Evolutionary conservation across 176 grass and related monocot species (phyloP).

Genomic region (Cenchrus purpureus): DNA sequence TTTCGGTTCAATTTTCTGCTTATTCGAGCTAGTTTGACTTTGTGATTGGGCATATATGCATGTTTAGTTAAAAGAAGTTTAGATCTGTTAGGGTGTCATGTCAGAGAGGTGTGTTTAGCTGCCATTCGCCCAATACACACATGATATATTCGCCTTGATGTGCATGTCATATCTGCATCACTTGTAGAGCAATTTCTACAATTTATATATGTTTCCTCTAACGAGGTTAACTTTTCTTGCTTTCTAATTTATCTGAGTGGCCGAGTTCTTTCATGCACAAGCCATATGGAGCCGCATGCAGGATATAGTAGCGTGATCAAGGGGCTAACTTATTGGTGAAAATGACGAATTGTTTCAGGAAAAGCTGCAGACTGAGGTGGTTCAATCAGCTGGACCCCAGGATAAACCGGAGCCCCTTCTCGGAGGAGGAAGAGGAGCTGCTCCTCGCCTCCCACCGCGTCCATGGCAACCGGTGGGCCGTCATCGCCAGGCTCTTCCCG

Average conservation of each 20-base stretch:
- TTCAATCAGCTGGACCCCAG: constrained; percentile 94
- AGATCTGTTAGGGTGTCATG: constrained; percentile 65
- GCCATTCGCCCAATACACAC: constrained; percentile 7
- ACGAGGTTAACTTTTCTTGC: constrained; percentile 42
- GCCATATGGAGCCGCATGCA: constrained; percentile 29
- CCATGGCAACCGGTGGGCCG: constrained; percentile 88
- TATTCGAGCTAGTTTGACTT: constrained; percentile 30
- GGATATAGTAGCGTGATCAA: constrained; percentile 15
- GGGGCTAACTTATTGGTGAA: constrained; percentile 12
- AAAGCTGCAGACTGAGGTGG: constrained; percentile 97
- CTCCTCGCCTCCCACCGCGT: constrained; percentile 80
- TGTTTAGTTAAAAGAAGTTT: constrained; percentile 44
- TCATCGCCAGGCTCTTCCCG: constrained; percentile 91
- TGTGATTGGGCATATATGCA: constrained; percentile 12
- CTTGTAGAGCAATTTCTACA: constrained; percentile 50
- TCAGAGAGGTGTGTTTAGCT: constrained; percentile 33
- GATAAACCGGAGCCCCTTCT: constrained; percentile 88
- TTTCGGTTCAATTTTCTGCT: constrained; percentile 6
- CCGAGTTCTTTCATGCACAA: constrained; percentile 36
- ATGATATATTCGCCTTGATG: constrained; percentile 42
- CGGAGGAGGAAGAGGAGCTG: constrained; percentile 85
- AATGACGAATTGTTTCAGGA: constrained; percentile 63
- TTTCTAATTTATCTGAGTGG: constrained; percentile 44
- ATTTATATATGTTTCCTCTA: neutral
- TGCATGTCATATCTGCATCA: constrained; percentile 46